phyloP scores from a whole-genome alignment of 768 basidiomycete genomes.

The Pleurotus sapidus region DNA sequence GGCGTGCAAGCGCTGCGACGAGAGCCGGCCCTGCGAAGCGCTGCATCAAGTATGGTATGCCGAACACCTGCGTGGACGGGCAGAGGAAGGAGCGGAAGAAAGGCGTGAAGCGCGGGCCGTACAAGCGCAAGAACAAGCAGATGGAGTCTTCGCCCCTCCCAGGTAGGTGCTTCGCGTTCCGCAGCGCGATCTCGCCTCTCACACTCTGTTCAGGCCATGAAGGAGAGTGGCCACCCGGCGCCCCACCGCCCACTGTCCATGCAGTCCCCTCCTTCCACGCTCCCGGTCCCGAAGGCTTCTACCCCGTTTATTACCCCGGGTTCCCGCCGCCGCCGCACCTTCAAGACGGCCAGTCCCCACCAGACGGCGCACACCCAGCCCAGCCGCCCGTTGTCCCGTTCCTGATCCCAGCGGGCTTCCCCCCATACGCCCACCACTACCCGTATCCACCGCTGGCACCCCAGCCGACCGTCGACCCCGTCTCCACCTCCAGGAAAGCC shows the following conservation, averaged over 20 bases:
- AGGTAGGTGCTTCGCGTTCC: too few relatives aligned
- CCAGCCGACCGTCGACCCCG: not conserved
- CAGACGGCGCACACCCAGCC: not conserved
- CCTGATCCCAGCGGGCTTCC: not conserved
- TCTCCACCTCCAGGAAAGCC: not conserved
- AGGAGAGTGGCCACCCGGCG: conserved; percentile 26
- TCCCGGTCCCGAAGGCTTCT: not conserved
- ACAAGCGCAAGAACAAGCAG: conserved; percentile 59
- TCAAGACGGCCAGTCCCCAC: not conserved
- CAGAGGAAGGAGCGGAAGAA: conserved; percentile 93
- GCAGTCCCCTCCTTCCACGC: conserved; percentile 1
- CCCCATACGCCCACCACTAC: conserved; percentile 3
- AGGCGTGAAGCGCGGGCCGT: conserved; percentile 85
- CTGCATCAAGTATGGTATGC: conserved; percentile 85
- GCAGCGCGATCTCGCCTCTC: not conserved
- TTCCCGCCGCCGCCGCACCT: not conserved
- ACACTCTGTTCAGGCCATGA: conserved; percentile 9
- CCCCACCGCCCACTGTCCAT: not conserved
- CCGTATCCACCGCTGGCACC: not conserved
- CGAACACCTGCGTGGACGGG: conserved; percentile 79
- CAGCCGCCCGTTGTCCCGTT: not conserved
- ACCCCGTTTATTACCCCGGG: conserved; percentile 3
- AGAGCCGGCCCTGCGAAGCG: conserved; percentile 85
- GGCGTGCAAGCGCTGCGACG: conserved; percentile 89
- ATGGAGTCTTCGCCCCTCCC: conserved; percentile 14